Evolutionary conservation across 2,329 filamentous ascomycete species (phyloP).

Genomic region (Xylariomycetidae sp.): DNA sequence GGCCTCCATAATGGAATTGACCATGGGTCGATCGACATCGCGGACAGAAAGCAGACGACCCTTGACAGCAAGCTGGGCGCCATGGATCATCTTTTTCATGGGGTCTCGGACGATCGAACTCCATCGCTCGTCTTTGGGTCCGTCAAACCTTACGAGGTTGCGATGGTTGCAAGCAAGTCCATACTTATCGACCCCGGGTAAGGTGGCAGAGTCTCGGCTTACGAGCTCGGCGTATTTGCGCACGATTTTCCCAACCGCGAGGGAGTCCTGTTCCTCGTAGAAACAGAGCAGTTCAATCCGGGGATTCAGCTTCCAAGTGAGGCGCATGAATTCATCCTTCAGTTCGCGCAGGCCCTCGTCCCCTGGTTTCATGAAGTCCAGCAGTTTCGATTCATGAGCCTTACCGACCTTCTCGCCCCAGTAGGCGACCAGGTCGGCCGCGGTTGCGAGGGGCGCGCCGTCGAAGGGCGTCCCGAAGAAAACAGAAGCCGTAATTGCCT

Average conservation of each 20-base stretch:
- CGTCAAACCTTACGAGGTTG: constrained; percentile 36
- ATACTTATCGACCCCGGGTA: constrained; percentile 29
- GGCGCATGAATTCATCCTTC: constrained; percentile 32
- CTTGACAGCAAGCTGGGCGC: constrained; percentile 29
- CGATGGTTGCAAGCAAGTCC: constrained; percentile 33
- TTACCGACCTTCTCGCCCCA: constrained; percentile 27
- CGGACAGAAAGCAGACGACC: constrained; percentile 31
- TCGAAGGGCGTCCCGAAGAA: constrained; percentile 37
- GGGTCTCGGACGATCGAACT: constrained; percentile 30
- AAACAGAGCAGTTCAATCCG: constrained; percentile 33
- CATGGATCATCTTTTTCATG: constrained; percentile 31
- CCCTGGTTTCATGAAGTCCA: constrained; percentile 34
- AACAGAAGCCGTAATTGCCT: constrained; percentile 32
- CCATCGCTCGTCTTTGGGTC: constrained; percentile 32
- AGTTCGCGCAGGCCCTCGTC: constrained; percentile 32
- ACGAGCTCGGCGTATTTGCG: constrained; percentile 33
- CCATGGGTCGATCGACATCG: constrained; percentile 27
- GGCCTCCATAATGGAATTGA: constrained; percentile 26
- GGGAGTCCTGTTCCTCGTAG: constrained; percentile 33
- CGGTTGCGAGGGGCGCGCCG: constrained; percentile 30
- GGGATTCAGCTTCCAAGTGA: constrained; percentile 27
- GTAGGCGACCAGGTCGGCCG: constrained; percentile 31
- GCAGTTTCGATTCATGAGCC: constrained; percentile 29
- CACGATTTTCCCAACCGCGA: constrained; percentile 24
- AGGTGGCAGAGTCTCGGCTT: constrained; percentile 32